Evolutionary conservation across 805 yeast species (phyloP), one percentile per base, ranked within the genome.

Genomic region (Metschnikowia koreensis): DNA sequence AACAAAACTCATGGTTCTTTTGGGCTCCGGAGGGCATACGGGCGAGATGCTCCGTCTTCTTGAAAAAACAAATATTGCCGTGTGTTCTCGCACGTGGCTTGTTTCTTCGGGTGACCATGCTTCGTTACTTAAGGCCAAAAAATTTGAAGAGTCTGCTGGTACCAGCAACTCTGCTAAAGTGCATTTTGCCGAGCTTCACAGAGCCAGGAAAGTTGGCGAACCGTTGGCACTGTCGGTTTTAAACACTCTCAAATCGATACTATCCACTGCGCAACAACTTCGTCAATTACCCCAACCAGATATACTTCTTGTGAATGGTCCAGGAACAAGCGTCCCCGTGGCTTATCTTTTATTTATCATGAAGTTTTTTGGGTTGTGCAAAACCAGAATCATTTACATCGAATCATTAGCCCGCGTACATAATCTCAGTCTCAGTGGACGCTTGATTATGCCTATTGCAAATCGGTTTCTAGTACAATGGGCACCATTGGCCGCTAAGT

Each of bases 21-120:
- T 93, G 10, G 98, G 98, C 0, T 90, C 97, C 0, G 99, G 99
- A 0, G 98, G 97, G 2, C 98, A 91, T 62, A 91, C 97, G 0
- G 97, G 97, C 1, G 97, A 93, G 66, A 89, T 93, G 96, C 66
- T 92, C n/a, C 73, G 92, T 27, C 73, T 93, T 15, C 65, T 89
- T 9, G 54, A 63, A 6, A 73, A 74, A 38, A 69, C 79, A 43
- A 62, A 72, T 22, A 50, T 68, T n/a, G 31, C 48, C 2, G 44
- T 43, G 12, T 58, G 71, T 28, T 47, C 63, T 6, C 57, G 75
- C 48, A 70, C 71, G 5, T 74, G 77, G 77, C 68, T 74, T 13
- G 66, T 73, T 5, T 75, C 83, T 1, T 70, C 80, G 0, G 84
- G 79, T 10, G 89, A 84, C 58, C 53, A 69, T 8, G 63, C 83